Conservation (phyloP, 768 basidiomycete species). For the Tremella mesenterica region DNA sequence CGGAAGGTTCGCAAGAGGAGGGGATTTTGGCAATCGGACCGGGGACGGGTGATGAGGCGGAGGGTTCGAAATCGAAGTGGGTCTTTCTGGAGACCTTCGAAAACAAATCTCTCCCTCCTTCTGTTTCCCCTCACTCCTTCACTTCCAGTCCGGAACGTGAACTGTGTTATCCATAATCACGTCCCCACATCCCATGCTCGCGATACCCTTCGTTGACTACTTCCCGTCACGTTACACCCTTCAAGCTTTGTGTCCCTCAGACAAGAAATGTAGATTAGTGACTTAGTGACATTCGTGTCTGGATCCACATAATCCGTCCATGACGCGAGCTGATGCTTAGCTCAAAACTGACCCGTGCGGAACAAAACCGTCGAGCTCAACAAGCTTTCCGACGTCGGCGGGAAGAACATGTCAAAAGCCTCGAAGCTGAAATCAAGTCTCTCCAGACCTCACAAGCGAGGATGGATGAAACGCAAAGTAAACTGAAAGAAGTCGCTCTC, state of each 20-base stretch:
- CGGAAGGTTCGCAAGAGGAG: slow-evolving; percentile 5
- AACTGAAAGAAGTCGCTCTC: slow-evolving; percentile 18
- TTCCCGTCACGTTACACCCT: too few species aligned
- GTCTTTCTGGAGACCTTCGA: too few species aligned
- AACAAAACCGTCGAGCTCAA: slow-evolving; percentile 91
- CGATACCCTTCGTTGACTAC: too few species aligned
- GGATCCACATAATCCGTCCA: neutral
- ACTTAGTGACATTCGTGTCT: too few species aligned
- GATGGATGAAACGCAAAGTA: slow-evolving; percentile 8
- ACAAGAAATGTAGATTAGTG: too few species aligned
- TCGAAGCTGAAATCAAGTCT: slow-evolving; percentile 25
- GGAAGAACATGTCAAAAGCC: slow-evolving; percentile 49
- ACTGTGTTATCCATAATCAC: too few species aligned
- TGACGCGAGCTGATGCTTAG: neutral
- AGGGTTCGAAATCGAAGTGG: too few species aligned
- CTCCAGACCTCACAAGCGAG: slow-evolving; percentile 16
- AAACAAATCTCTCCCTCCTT: too few species aligned
- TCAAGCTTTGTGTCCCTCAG: too few species aligned
- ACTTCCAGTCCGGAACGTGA: too few species aligned
- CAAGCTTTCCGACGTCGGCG: slow-evolving; percentile 81
- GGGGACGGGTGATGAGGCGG: neutral
- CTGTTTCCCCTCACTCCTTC: too few species aligned
- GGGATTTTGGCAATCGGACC: neutral
- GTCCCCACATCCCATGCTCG: too few species aligned
- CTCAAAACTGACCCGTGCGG: slow-evolving; percentile 52